Base-by-base conservation (phyloP, 345 rosid species). In the Limnanthes douglasii region DNA sequence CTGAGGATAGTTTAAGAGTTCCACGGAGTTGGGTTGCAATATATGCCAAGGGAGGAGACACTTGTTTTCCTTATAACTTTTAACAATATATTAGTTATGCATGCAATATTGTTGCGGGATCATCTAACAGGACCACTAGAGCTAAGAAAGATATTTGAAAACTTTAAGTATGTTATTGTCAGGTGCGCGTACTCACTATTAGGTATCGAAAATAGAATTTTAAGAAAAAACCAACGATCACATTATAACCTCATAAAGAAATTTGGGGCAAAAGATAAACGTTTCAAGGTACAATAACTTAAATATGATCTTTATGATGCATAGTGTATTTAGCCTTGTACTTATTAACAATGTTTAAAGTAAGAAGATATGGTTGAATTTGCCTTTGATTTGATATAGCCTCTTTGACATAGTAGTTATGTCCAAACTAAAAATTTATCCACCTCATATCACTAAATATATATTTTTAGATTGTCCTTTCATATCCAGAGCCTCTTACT, bases 31-130 rank as follows among this genome's bases (percentile, higher is more conserved):
- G 78, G 72, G 51, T 16, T 86, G 51, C 62, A 58, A 37, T 69
- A 64, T 53, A 61, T 75, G 56, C 36, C 66, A 8, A 70, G 84
- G 66, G 96, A 86, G 41, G 86, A 74, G 59, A 77, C 57, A 55
- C 73, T 86, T 10, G 66, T 94, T 3, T 86, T 86, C 62, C 81
- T 86, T 24, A 12, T 86, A 49, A 86, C 80, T 57, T 75, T 86
- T 48, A 70, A 77, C 50, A 81, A 81, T 60, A 72, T 78, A 92
- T 74, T 81, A 92, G 74, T 74, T 24, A 66, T 86, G 44, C 96
- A 81, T 60, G 78, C 78, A 26, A 75, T 75, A 68, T 51, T 81
- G 25, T 66, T 68, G 38, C 66, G 57, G 54, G 86, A 92, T 21
- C 64, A 68, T 59, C 94, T 86, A 6, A n/a, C 34, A 37, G 86